phyloP scores from a whole-genome alignment of 1,139 yeast genomes.

The Sugiyamaella sp. region DNA sequence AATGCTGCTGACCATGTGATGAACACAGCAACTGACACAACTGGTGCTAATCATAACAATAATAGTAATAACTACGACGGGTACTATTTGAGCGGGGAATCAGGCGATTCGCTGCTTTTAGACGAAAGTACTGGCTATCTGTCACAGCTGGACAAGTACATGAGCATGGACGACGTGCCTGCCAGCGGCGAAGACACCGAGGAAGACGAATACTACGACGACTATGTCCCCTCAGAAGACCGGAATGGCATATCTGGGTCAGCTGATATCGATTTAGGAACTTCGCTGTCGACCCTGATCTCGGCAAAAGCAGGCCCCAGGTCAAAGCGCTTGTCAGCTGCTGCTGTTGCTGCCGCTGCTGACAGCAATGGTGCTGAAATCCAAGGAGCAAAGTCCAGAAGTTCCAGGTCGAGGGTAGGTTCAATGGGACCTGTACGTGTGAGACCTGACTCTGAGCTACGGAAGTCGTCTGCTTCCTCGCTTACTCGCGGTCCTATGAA shows the following conservation, averaged over 20 bases:
- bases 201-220: conserved; percentile 10
- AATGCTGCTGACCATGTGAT: too few species aligned
- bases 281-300: conserved; percentile 30
- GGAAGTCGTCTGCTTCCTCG: conserved; percentile 11
- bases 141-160: conserved; percentile 18
- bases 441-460: conserved; percentile 18
- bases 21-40: background rate
- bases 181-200: conserved; percentile 10
- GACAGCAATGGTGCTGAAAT: too few species aligned
- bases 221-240: background rate
- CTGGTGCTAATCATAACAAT: background rate
- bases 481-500: background rate
- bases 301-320: conserved; percentile 10
- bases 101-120: conserved; percentile 6
- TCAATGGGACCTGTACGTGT: conserved; percentile 18
- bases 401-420: too few species aligned
- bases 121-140: conserved; percentile 15
- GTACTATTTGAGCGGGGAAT: conserved; percentile 11
- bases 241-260: background rate
- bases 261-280: conserved; percentile 29
- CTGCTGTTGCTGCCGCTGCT: background rate
- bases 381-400: too few species aligned
- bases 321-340: background rate
- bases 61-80: conserved; percentile 2
- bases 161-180: conserved; percentile 10